Percentiles rank a stretch among this genome's conserved stretches.
These are phyloP conservation scores for Gelatoporia subvermispora DNA, from an alignment of 768 basidiomycete genomes.

Conservation along the genomic window DNA sequence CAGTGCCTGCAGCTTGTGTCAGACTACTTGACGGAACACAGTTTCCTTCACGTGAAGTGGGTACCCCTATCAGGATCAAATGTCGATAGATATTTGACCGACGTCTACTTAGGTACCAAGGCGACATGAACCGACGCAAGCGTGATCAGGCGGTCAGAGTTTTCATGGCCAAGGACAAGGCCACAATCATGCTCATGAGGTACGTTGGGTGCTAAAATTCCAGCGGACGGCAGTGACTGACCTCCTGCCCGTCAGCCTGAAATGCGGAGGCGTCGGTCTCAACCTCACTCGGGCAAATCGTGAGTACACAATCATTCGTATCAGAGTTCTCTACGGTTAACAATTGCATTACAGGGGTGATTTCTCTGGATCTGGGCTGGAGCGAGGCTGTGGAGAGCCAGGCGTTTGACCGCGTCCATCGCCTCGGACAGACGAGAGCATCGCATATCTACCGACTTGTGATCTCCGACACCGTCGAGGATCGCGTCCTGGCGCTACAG, in stretches of 20 bases:
- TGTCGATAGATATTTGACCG: not conserved
- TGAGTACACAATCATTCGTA: conserved; percentile 5
- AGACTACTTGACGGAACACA: conserved; percentile 49
- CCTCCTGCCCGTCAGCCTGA: conserved; percentile 28
- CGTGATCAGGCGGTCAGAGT: conserved; percentile 50
- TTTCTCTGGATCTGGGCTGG: conserved; percentile 61
- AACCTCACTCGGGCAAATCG: conserved; percentile 62
- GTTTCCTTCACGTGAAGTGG: conserved; percentile 52
- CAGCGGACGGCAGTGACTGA: not conserved
- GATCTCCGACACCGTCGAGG: conserved; percentile 58
- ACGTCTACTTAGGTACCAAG: conserved; percentile 43
- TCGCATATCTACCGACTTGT: conserved; percentile 54
- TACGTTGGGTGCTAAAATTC: not conserved
- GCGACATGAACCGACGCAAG: conserved; percentile 48
- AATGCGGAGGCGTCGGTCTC: conserved; percentile 54
- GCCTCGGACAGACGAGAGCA: conserved; percentile 41
- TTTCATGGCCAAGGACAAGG: conserved; percentile 59
- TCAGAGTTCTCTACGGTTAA: not conserved
- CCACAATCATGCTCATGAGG: conserved; percentile 55
- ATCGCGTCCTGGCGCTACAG: conserved; percentile 64
- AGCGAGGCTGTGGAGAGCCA: conserved; percentile 58
- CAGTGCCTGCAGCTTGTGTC: conserved; percentile 59
- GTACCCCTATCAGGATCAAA: conserved; percentile 9
- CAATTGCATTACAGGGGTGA: no score
- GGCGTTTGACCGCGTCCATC: conserved; percentile 44